Conservation (phyloP, 768 basidiomycete genomes). For the Sutorius australiensis region DNA sequence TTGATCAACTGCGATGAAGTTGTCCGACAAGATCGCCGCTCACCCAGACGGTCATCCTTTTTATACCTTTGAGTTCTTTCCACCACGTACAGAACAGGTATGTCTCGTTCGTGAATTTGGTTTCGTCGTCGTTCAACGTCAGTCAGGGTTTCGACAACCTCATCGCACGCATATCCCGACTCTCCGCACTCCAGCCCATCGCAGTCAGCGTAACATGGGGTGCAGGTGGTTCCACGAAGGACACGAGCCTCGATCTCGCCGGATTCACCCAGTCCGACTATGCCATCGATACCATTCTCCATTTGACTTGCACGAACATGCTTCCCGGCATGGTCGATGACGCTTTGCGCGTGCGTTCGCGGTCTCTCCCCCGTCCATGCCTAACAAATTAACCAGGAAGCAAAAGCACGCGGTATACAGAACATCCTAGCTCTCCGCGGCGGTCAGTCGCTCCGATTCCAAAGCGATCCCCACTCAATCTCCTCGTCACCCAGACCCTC, state of each 20-base stretch:
- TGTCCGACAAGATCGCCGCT: conserved; percentile 61
- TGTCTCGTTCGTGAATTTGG: background rate
- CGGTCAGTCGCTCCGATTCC: conserved; percentile 44
- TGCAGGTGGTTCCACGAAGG: conserved; percentile 89
- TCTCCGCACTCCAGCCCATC: conserved; percentile 72
- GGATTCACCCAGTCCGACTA: conserved; percentile 68
- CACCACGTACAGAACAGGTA: conserved; percentile 89
- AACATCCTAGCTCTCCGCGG: conserved; percentile 92
- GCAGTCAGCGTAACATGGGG: conserved; percentile 97
- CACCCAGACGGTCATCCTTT: conserved; percentile 55
- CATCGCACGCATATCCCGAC: conserved; percentile 77
- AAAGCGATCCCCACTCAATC: background rate
- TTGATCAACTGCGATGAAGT: conserved; percentile 49
- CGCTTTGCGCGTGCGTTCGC: conserved; percentile 64
- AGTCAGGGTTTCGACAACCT: conserved; percentile 87
- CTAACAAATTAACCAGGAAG: conserved; percentile 46
- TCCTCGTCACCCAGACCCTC: conserved; percentile 61
- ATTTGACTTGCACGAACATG: conserved; percentile 98
- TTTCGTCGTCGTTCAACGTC: conserved; percentile 1
- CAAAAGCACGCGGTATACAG: conserved; percentile 76
- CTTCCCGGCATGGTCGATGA: conserved; percentile 81
- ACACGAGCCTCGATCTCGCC: conserved; percentile 84
- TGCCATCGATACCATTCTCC: conserved; percentile 83
- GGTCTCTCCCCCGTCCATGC: background rate
- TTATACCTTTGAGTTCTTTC: conserved; percentile 96